These are phyloP conservation scores for Cetraspora pellucida DNA, from an alignment of 192 early-diverging fungal species.

Conservation along the genomic window DNA sequence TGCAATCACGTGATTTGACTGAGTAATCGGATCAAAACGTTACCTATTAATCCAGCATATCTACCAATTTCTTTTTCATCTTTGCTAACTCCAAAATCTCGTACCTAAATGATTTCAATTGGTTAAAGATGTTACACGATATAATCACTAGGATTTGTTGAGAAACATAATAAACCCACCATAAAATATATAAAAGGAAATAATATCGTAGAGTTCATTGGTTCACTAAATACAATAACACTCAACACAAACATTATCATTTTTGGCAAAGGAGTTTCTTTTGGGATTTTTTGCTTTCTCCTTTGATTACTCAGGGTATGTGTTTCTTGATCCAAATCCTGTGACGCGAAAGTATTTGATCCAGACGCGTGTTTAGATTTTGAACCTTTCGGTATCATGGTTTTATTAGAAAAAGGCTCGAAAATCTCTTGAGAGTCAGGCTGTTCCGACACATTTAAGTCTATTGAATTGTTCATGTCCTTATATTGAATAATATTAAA, in stretches of 20 bases:
- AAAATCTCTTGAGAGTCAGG: no score
- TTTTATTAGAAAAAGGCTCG: no score
- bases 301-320: no score
- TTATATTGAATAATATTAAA: no score
- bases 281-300: no score
- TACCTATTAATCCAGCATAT: constrained; percentile 75
- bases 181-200: constrained; percentile 89
- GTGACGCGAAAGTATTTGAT: no score
- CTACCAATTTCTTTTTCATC: constrained; percentile 79
- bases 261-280: constrained; percentile 40
- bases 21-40: background rate
- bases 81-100: constrained; percentile 69
- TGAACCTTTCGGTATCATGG: no score
- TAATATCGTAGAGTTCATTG: constrained; percentile 69
- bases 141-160: background rate
- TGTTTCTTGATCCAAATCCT: no score
- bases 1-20: background rate
- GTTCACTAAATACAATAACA: constrained; percentile 60
- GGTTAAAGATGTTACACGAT: background rate
- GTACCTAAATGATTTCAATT: constrained; percentile 43
- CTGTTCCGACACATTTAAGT: no score
- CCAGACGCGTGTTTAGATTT: no score
- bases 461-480: no score
- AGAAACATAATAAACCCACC: constrained; percentile 45
- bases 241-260: constrained; percentile 45